Evolutionary conservation across 805 yeast species (phyloP).

Genomic region (Pichia nakasei): DNA sequence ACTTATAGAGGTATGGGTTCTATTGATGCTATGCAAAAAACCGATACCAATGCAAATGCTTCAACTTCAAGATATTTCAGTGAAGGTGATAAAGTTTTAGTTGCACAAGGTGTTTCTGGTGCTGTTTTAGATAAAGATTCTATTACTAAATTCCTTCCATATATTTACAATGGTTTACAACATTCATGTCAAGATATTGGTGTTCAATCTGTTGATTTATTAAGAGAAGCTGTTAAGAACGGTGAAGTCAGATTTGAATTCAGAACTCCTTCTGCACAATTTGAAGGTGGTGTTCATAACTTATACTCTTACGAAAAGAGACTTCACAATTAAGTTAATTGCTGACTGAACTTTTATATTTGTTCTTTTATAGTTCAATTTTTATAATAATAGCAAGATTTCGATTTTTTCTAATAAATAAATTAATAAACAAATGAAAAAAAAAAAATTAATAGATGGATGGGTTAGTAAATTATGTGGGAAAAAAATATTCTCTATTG

Average conservation of each 20-base stretch:
- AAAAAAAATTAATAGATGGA: too few species aligned
- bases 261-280: conserved; percentile 97
- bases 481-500: too few species aligned
- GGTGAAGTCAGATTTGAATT: conserved; percentile 88
- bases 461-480: too few species aligned
- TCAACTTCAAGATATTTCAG: conserved; percentile 98
- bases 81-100: conserved; percentile 89
- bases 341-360: too few species aligned
- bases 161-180: conserved; percentile 90
- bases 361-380: too few species aligned
- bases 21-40: conserved; percentile 94
- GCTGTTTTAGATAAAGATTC: conserved; percentile 96
- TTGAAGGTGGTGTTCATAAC: conserved; percentile 97
- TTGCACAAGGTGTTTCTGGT: conserved; percentile 98
- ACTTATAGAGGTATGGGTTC: conserved; percentile 99
- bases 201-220: conserved; percentile 51
- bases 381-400: too few species aligned
- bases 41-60: conserved; percentile 85
- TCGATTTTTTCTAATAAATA: too few species aligned
- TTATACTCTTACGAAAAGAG: conserved; percentile 96
- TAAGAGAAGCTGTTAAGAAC: conserved; percentile 52
- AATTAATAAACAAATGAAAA: too few species aligned
- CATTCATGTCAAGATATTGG: conserved; percentile 99
- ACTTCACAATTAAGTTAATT: conserved; percentile 59
- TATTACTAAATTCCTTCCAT: conserved; percentile 86